Base-by-base conservation (phyloP, 148 eudicot species). In the Gaultheria prostrata region DNA sequence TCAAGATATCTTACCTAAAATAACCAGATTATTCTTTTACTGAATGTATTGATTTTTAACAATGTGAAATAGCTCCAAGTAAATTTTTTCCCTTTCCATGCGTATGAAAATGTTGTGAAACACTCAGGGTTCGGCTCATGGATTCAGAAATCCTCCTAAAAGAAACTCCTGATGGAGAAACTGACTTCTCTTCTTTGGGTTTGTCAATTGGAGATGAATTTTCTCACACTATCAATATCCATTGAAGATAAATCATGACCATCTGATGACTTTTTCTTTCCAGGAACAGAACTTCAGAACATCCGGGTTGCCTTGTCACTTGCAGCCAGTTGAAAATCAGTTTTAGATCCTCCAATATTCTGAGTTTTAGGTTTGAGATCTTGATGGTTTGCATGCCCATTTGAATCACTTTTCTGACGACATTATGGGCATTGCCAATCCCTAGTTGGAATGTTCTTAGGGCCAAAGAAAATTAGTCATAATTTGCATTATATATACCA, bases 401-500 rank as follows among this genome's bases (percentile, higher is more conserved):
- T 77, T 33, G 86, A 78, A 80, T 90, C 87, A 76, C 56, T 84
- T 83, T 87, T 87, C 82, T 83, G 82, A 65, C 51, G 80, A 86
- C 98, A 95, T 70, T 65, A 77, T 21, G 95, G 91, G 73, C 98
- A 95, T 77, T 89, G 87, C 98, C 98, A 95, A 89, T 93, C 92
- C 77, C 97, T 98, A 79, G 54, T 51, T 51, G 54, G 17, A 11
- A 51, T 51, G 54, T 12, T 2, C 54, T 51, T 51, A 51, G 54
- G 54, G 54, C 15, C 54, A 51, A 51, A 51, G 54, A 51, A 51
- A 51, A 11, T 51, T 12, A 12, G 54, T 11, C 13, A 10, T 7
- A 7, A 49, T 49, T 9, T 6, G 53, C 53, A 49, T 49, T 8
- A 49, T 7, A 49, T 10, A 10, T 49, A 10, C 9, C 53, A 49